Evolutionary conservation across 2,329 filamentous ascomycete species (phyloP).

Genomic region (Cladosporium phlei): DNA sequence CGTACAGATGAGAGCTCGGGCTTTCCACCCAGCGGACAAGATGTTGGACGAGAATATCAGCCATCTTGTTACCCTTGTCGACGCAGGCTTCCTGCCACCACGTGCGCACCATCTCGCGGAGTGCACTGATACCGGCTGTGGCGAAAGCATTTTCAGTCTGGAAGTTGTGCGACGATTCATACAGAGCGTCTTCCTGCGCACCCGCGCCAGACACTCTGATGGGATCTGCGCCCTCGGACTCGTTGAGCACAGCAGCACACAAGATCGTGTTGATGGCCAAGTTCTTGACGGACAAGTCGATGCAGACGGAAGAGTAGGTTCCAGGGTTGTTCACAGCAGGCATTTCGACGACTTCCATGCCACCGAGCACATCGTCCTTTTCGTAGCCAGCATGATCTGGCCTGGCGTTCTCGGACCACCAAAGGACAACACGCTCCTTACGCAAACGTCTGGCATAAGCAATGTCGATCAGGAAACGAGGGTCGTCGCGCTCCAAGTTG

Average conservation of each 20-base stretch:
- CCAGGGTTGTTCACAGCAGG: slow-evolving; percentile 88
- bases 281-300: slow-evolving; percentile 90
- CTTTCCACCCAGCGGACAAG: slow-evolving; percentile 96
- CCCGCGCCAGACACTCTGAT: slow-evolving; percentile 77
- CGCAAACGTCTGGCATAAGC: slow-evolving; percentile 87
- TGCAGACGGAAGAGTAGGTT: slow-evolving; percentile 92
- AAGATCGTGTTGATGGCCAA: slow-evolving; percentile 96
- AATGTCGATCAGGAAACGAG: slow-evolving; percentile 90
- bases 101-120: slow-evolving; percentile 96
- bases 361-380: slow-evolving; percentile 78
- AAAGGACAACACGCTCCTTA: slow-evolving; percentile 86
- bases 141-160: slow-evolving; percentile 88
- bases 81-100: slow-evolving; percentile 86
- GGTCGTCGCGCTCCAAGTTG: slow-evolving; percentile 91
- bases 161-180: slow-evolving; percentile 63
- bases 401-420: slow-evolving; percentile 85
- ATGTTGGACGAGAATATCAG: slow-evolving; percentile 95
- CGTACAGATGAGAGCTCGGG: slow-evolving; percentile 89
- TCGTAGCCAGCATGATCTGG: slow-evolving; percentile 97
- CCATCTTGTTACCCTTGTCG: slow-evolving; percentile 80
- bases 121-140: slow-evolving; percentile 81
- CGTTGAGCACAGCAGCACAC: slow-evolving; percentile 93
- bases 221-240: slow-evolving; percentile 84
- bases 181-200: slow-evolving; percentile 53
- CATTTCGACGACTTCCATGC: slow-evolving; percentile 80